Evolutionary conservation across 2,329 filamentous ascomycete genomes (phyloP), one percentile per base, ranked within the genome.

Genomic region (Claviceps africana): DNA sequence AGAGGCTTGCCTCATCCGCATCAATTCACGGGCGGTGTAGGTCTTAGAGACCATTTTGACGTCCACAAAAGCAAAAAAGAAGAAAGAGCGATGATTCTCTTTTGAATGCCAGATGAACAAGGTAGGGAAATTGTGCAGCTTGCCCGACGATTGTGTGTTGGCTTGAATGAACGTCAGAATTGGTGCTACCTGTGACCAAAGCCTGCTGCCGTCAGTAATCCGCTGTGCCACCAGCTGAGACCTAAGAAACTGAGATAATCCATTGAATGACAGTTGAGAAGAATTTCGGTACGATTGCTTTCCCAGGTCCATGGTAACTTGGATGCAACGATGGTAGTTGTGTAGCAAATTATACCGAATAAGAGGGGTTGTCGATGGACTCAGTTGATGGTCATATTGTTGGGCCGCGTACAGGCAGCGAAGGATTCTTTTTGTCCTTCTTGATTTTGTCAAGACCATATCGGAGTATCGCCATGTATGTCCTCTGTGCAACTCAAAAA

Each of bases 21-120:
- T 61, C n/a, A 78, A 65, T 60, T 78, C 72, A 37, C 63, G 60
- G 49, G 70, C 61, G 9, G 66, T 68, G 57, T 78, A 78, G 11
- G 59, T 68, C 44, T 64, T 66, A 13, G 66, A 64, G 51, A 64
- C 62, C 74, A 77, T 77, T 51, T 61, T 61, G 60, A 61, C 51
- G 47, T 60, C 54, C 54, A 70, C 58, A 55, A 67, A 69, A 55
- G 65, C 68, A 56, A 72, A 72, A 54, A 73, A 58, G 58, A 64
- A 62, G 62, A 69, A 70, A 28, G 66, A 65, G 37, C 67, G 66
- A 58, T 66, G 64, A 31, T 56, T 64, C 22, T 61, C 58, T 42
- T 57, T 55, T 28, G 60, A 65, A 52, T 68, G 62, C 64, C 67
- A 71, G 55, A 62, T 59, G 55, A 74, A 71, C 45, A 72, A 57